Evolutionary conservation across 106 monocot genomes (phyloP).

Genomic region (Triglochin maritima): DNA sequence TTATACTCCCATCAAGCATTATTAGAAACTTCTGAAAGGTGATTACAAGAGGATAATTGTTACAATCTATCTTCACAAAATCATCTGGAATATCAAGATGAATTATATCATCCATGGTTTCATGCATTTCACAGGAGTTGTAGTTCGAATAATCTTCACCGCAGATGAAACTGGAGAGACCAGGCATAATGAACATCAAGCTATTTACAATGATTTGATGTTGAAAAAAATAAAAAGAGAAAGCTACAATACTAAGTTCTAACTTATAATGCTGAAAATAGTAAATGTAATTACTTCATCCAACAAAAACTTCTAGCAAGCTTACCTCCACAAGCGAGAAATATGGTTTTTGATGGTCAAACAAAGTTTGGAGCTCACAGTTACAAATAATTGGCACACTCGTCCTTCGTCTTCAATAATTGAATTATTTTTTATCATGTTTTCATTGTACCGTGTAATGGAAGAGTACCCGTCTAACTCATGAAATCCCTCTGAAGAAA

Average conservation of each 20-base stretch:
- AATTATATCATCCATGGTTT: slow-evolving; percentile 18
- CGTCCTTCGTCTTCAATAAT: background rate
- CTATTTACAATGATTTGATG: too few relatives aligned
- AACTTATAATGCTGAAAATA: too few relatives aligned
- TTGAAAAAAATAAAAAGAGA: too few relatives aligned
- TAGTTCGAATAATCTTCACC: slow-evolving; percentile 1
- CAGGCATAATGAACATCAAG: too few relatives aligned
- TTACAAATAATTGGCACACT: slow-evolving; percentile 19
- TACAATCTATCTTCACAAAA: slow-evolving; percentile 16
- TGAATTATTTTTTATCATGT: background rate
- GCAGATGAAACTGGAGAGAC: slow-evolving; percentile 13
- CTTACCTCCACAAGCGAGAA: slow-evolving; percentile 10
- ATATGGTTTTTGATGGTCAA: slow-evolving; percentile 15
- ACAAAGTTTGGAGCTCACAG: slow-evolving; percentile 27
- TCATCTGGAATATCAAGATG: slow-evolving; percentile 44
- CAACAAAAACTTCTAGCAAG: background rate
- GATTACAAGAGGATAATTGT: slow-evolving; percentile 41
- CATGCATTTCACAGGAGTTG: background rate
- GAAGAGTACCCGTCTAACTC: background rate
- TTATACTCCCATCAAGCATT: slow-evolving; percentile 61
- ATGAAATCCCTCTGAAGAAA: slow-evolving; percentile 10
- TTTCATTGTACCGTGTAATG: background rate
- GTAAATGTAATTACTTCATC: too few relatives aligned
- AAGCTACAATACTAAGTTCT: too few relatives aligned
- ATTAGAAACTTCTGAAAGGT: slow-evolving; percentile 52